phyloP scores from a whole-genome alignment of 73 alveolate species.

The Symbiodinium pilosum region DNA sequence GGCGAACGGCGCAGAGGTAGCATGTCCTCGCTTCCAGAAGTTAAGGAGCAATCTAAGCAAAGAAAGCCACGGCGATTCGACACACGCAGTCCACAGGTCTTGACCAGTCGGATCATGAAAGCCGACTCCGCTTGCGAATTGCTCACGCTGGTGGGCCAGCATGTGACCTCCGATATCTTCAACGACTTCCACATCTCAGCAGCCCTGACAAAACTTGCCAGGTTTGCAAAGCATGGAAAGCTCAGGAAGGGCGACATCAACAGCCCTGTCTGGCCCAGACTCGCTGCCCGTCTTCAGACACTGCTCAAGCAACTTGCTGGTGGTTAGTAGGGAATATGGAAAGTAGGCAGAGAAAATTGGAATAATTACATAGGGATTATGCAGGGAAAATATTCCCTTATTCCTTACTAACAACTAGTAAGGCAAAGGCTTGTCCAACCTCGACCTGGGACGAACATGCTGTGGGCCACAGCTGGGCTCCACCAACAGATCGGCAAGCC shows the following conservation, averaged over 20 bases:
- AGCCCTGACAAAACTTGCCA: background rate
- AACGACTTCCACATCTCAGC: background rate
- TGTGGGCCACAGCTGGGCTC: too few relatives aligned
- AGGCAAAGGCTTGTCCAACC: background rate
- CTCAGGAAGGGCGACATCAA: background rate
- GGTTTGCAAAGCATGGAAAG: background rate
- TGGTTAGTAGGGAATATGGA: background rate
- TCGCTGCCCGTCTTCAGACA: background rate
- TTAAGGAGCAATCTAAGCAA: too few relatives aligned
- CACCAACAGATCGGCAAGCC: too few relatives aligned
- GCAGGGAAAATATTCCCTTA: too few relatives aligned
- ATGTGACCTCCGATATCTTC: background rate
- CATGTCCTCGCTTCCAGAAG: too few relatives aligned
- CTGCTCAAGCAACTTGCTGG: background rate
- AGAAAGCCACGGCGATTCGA: too few relatives aligned
- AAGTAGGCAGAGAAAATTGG: too few relatives aligned
- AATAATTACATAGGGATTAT: too few relatives aligned
- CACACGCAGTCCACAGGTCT: too few relatives aligned
- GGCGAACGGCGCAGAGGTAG: too few relatives aligned
- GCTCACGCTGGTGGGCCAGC: background rate
- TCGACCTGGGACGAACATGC: constrained; percentile 96
- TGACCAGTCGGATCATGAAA: background rate
- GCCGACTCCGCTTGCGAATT: background rate
- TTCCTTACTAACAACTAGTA: too few relatives aligned
- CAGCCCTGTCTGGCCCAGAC: background rate